A percentile compares a stretch with the other conserved stretches of the same genome.
Conservation (phyloP, 768 basidiomycete species). For the Cantharellus cinnabarinus region DNA sequence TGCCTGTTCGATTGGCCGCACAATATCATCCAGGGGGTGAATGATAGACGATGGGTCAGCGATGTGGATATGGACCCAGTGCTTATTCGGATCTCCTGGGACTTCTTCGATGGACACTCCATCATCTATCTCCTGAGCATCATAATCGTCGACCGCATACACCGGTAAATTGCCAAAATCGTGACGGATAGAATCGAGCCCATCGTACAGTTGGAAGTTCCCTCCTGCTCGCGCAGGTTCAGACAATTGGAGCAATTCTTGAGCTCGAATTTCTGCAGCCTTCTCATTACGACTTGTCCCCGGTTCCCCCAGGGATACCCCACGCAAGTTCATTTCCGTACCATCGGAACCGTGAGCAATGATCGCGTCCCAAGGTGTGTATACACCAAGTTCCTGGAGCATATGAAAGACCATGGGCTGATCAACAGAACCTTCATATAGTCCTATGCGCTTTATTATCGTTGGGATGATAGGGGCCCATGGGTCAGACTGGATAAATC, state of each 20-base stretch:
- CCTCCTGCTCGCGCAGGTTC: constrained; percentile 10
- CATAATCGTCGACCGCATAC: constrained; percentile 67
- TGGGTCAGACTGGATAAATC: constrained; percentile 36
- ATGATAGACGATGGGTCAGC: constrained; percentile 78
- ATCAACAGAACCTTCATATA: constrained; percentile 14
- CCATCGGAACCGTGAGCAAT: constrained; percentile 19
- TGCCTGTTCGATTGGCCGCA: constrained; percentile 33
- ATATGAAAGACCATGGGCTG: constrained; percentile 22
- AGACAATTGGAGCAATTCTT: not conserved
- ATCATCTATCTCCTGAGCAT: constrained; percentile 81
- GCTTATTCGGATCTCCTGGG: constrained; percentile 31
- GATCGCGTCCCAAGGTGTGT: constrained; percentile 67
- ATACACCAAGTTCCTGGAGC: constrained; percentile 49
- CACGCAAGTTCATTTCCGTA: not conserved
- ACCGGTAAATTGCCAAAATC: constrained; percentile 70
- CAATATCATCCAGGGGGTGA: constrained; percentile 44
- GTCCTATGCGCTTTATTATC: constrained; percentile 37
- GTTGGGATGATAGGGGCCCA: constrained; percentile 30
- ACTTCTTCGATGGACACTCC: constrained; percentile 69
- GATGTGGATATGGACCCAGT: constrained; percentile 81
- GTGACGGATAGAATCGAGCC: constrained; percentile 46
- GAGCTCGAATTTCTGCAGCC: not conserved
- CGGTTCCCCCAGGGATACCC: not conserved
- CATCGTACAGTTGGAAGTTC: constrained; percentile 9
- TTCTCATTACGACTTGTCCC: not conserved